Base-by-base conservation (phyloP, 2,329 filamentous ascomycete species). In the Sclerotinia trifoliorum region DNA sequence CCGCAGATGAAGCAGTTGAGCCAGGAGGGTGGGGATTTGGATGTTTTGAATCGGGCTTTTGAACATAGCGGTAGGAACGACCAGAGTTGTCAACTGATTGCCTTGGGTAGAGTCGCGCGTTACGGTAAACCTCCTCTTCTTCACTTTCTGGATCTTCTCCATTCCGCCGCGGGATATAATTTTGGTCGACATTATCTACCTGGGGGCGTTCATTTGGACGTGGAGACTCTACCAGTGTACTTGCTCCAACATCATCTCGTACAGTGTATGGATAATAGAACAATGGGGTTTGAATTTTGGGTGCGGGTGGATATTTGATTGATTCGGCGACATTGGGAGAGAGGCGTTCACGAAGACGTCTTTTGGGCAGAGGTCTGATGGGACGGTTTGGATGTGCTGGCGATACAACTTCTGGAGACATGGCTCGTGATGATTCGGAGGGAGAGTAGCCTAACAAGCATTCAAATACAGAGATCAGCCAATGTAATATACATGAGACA, bases 351-450 rank as follows among this genome's bases (percentile, higher is more conserved):
- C 94, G 92, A 66, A 99, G 85, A 72, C 92, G 90, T 76, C 93
- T 90, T 80, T 92, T 95, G 55, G 95, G 95, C 70, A 99, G 83
- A 68, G 95, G 95, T 77, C 93, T 90, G 78, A 99, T 99, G 70
- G 94, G 91, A 79, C 95, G 90, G 78, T 96, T 92, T 73, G 93
- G 93, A 78, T 92, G 96, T 63, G 60, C 60, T 69, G 91, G 88
- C 70, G 93, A 95, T 72, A 88, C 85, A 69, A 90, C 90, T 83
- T 97, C 93, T 73, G 88, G 83, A 76, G 86, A 87, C 86, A 90
- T 89, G 60, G 77, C 75, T 74, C 74, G 80, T 80, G 78, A 74
- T 72, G 73, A 76, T 72, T 63, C 60, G 60, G 74, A 71, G 64
- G 75, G 74, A 55, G 74, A 75, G 69, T 74, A 76, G 65, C 74